Percentiles rank a stretch among this genome's conserved stretches.
Conservation (phyloP, 2,329 filamentous ascomycete species). For the Raffaelea arxii region DNA sequence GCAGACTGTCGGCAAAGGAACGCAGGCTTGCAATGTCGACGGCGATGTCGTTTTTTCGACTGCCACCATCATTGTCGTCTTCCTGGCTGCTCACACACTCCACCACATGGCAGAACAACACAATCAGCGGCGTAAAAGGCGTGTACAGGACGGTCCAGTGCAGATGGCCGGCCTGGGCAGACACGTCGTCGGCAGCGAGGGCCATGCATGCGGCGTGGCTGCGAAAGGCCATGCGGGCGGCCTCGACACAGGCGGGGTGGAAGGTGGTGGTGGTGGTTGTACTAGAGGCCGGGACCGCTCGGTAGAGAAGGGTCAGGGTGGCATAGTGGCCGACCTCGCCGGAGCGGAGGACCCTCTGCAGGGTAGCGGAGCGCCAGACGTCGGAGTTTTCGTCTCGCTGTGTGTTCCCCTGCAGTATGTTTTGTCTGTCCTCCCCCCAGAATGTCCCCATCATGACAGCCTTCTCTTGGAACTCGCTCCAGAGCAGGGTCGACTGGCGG, state of each 20-base stretch:
- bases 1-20: conserved; percentile 46
- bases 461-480: conserved; percentile 24
- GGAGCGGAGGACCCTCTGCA: conserved; percentile 21
- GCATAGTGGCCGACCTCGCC: conserved; percentile 38
- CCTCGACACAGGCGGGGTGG: conserved; percentile 24
- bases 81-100: too few species aligned
- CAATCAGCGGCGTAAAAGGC: conserved; percentile 50
- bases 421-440: background rate
- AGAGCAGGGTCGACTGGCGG: conserved; percentile 27
- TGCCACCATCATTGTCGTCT: conserved; percentile 24
- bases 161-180: background rate
- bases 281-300: conserved; percentile 30
- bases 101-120: conserved; percentile 48
- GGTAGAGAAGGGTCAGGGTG: conserved; percentile 41
- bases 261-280: conserved; percentile 3
- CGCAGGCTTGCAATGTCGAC: conserved; percentile 45
- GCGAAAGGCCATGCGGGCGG: conserved; percentile 31
- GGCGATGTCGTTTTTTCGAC: conserved; percentile 21
- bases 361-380: background rate
- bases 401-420: background rate
- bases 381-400: background rate
- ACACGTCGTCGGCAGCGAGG: background rate
- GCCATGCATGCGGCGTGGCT: background rate
- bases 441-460: background rate
- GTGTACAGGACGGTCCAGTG: conserved; percentile 40